Evolutionary conservation across 2,329 filamentous ascomycete genomes (phyloP), one percentile per base, ranked within the genome.

Genomic region (Fonsecaea nubica): DNA sequence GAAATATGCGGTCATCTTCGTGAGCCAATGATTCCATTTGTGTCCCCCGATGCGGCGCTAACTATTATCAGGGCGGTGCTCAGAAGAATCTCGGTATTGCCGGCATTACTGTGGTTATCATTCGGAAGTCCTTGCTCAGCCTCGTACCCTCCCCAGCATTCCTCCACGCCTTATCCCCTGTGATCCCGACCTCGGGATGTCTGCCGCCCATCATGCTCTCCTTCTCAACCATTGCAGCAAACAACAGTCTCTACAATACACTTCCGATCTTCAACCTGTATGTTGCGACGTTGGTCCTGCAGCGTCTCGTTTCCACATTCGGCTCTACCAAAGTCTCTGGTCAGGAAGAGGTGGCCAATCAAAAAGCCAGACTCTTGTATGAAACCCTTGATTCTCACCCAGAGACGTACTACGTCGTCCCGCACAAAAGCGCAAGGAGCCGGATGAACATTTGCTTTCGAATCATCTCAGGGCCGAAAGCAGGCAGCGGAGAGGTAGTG

Each of bases 381-480:
- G 82, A 78, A 1, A 88, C 88, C 0, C 84, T 98, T 7, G 94
- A 97, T 72, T 86, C 86, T 53, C 83, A 91, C 73, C 86, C 91
- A 0, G 81, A 88, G 0, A 54, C 58, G 12, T 98, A 96, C 81
- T 84, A 82, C 60, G 86, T 97, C 36, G 88, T 97, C 0, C 92
- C 93, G 0, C 85, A 90, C 72, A 91, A 90, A 80, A 82, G 82
- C 25, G 90, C 86, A 2, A 90, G 93, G 64, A 96, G 92, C 73
- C 84, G 92, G 63, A 97, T 98, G 91, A 98, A 98, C 80, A 91
- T 98, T 65, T 97, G 93, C 84, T 97, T 97, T 84, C 84, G 93
- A 15, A 85, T 96, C 18, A 82, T 83, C 82, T 75, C 83, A 80
- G 74, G 64, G 10, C n/a, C 53, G 18, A 64, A 66, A 50, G 77